These are phyloP conservation scores for Xylaria longipes DNA, from an alignment of 495 filamentous ascomycete species.

Conservation along the genomic window DNA sequence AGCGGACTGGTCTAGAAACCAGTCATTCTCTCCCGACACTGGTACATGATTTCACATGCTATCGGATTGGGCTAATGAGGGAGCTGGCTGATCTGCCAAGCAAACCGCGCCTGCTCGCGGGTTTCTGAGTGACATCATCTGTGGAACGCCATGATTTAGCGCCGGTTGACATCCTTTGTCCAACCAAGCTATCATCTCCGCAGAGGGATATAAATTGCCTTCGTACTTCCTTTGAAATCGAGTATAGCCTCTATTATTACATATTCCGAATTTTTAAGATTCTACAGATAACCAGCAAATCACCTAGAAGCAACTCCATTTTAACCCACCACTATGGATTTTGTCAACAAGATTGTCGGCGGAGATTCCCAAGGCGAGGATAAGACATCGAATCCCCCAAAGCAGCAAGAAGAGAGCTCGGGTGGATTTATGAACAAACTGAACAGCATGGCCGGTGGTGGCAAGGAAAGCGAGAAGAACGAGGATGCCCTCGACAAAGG, in stretches of 20 bases:
- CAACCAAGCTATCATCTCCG: not conserved
- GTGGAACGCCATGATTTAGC: constrained; percentile 8
- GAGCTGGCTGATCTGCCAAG: not conserved
- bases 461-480: constrained; percentile 70
- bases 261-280: not conserved
- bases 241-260: not conserved
- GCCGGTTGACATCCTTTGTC: not conserved
- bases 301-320: not conserved
- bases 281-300: not conserved
- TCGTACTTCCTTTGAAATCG: not conserved
- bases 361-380: constrained; percentile 29
- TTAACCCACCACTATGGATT: constrained; percentile 43
- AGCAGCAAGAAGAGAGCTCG: constrained; percentile 27
- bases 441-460: constrained; percentile 68
- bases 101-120: not conserved
- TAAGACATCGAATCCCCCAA: not conserved
- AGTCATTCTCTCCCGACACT: not conserved
- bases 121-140: not conserved
- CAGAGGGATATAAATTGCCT: not conserved
- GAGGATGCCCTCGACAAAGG: constrained; percentile 73
- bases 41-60: not conserved
- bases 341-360: constrained; percentile 46
- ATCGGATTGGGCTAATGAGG: not conserved
- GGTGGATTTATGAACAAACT: constrained; percentile 56
- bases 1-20: too few species aligned